Evolutionary conservation across 192 early-diverging fungal genomes (phyloP), one percentile per base, ranked within the genome.

Genomic region (Mortierella hygrophila): DNA sequence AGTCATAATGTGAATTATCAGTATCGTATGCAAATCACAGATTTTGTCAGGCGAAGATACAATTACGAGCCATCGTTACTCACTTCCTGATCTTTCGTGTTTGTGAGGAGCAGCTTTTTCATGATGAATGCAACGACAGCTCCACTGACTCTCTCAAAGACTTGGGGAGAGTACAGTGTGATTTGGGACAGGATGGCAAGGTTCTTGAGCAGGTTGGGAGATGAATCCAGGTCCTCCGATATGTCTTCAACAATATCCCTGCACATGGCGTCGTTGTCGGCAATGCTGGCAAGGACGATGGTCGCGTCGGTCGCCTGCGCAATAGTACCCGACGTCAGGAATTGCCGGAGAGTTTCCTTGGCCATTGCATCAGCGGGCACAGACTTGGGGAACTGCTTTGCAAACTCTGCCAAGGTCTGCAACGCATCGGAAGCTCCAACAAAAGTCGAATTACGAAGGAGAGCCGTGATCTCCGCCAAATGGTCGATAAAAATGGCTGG

Each of bases 231-330:
- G 68, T 78, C 49, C n/a, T 80, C 80, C 73, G n/a, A 26, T 76
- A 79, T 46, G 71, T 72, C 74, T 95, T 95, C 76, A 4, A 91
- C 83, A 75, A 97, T 71, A 8, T 88, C 87, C 13, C 68, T 81
- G 71, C 93, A 94, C 47, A 90, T 85, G 5, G 75, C 55, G 18
- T 91, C 84, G 21, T 85, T 84, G 2, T 94, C 79, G 0, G 82
- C 72, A 63, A 94, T 88, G 74, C 95, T 93, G 6, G 93, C 90
- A 18, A 98, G 83, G 70, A 98, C 82, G 18, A 93, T 91, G 16
- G 93, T 88, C 1, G 97, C 95, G 82, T 96, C 82, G 46, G 93
- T 94, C 0, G 95, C 94, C 87, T 97, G 94, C 13, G 29, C 42
- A 41, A 89, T 70, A 5, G 89, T 91, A 3, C 97, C 97, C 0